A percentile compares a stretch with the other conserved stretches of the same genome.
Evolutionary conservation across 768 basidiomycete species (phyloP).

Genomic region (Psilocybe tampanensis): DNA sequence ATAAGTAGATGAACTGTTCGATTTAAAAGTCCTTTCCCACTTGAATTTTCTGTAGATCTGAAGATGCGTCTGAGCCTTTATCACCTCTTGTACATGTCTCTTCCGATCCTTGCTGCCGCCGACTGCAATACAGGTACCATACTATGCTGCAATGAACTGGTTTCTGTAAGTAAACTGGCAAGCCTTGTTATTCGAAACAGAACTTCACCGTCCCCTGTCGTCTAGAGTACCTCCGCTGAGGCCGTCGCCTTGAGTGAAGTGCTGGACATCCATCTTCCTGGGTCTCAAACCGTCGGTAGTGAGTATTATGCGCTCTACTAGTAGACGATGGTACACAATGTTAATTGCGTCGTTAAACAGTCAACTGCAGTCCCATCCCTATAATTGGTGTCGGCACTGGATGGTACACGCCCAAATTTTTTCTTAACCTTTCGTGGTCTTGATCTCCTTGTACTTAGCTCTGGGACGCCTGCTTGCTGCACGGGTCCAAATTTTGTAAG

Average conservation of each 20-base stretch:
- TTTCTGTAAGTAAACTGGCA: background rate
- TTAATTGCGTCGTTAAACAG: background rate
- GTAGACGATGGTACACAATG: background rate
- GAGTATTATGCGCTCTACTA: background rate
- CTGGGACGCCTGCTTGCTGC: background rate
- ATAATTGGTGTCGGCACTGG: background rate
- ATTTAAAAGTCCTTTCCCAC: no score
- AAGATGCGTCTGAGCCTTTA: background rate
- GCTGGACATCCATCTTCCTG: background rate
- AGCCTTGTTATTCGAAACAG: no score
- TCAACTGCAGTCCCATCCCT: background rate
- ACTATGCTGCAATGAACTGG: background rate
- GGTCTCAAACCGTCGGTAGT: background rate
- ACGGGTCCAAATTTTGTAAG: background rate
- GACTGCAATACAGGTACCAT: background rate
- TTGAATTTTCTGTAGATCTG: no score
- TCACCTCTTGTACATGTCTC: background rate
- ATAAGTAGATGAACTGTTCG: background rate
- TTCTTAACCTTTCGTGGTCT: background rate
- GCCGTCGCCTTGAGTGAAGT: background rate
- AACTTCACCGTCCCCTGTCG: no score
- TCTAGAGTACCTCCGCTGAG: background rate
- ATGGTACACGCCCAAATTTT: background rate
- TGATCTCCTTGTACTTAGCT: background rate
- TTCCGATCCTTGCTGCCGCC: constrained; percentile 3